Base-by-base conservation (phyloP, 2,329 filamentous ascomycete genomes). In the Fulvia fulva region DNA sequence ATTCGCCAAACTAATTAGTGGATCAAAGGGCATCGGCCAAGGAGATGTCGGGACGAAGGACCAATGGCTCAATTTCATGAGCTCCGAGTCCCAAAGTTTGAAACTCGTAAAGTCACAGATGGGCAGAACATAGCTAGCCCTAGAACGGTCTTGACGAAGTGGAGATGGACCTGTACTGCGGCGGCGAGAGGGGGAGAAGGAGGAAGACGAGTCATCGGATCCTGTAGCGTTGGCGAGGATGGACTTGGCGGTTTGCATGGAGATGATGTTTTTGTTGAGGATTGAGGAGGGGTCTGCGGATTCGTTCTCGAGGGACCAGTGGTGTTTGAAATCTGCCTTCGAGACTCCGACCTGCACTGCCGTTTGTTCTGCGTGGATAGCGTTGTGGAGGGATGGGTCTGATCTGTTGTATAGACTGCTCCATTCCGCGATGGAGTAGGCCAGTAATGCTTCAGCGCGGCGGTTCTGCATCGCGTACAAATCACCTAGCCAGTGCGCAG, bases 401-500 rank as follows among this genome's bases (percentile, higher is more conserved):
- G 25, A 34, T 8, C 23, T 37, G 21, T 46, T 32, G 26, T 55
- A 58, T 23, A 63, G 22, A 5, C 53, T 41, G 37, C 59, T 51
- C 2, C 55, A 52, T n/a, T 61, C 62, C 1, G 66, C 67, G 22
- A 68, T 55, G 5, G 53, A 59, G 47, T 69, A 69, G 11, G 66
- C 63, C 2, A 67, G 53, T 21, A 65, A 34, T 7, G 67, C 67
- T 26, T 69, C 67, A 2, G 61, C 53, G 23, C 56, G 46, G 3
- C 64, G 58, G 46, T 67, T 64, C 22, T 63, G 54, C 49, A 66
- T 41, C 14, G 62, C 49, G 30, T 65, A 69, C 11, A 59, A 37
- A 41, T 69, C 67, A 8, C 62, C 67, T 7, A 68, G 56, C 64
- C 65, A 68, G 49, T 66, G 67, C 8, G 67, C 63, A 9, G 67